Percentiles rank a stretch among this genome's conserved stretches.
phyloP scores from a whole-genome alignment of 1,284 basidiomycete species.

The Cystobasidium pallidum region DNA sequence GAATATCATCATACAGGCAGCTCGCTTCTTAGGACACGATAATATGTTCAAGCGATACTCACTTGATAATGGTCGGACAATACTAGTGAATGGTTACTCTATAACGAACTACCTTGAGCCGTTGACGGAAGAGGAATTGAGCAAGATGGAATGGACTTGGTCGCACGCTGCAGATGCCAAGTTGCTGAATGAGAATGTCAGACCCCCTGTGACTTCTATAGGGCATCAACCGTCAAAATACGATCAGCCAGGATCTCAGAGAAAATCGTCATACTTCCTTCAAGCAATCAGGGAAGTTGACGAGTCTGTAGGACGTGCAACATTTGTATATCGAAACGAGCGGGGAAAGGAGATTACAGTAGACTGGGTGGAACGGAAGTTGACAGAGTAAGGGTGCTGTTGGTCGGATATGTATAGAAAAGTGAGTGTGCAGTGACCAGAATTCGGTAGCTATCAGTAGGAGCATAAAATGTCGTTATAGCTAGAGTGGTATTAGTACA shows the following conservation, averaged over 20 bases:
- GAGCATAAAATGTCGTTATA: no score
- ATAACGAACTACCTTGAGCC: slow-evolving; percentile 20
- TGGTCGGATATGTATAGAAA: no score
- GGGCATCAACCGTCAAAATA: neutral
- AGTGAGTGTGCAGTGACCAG: neutral
- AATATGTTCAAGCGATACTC: slow-evolving; percentile 32
- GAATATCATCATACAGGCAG: slow-evolving; percentile 2
- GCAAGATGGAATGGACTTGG: slow-evolving; percentile 19
- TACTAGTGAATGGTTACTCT: slow-evolving; percentile 29
- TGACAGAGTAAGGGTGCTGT: no score
- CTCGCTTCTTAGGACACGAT: slow-evolving; percentile 19
- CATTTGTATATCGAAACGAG: slow-evolving; percentile 34
- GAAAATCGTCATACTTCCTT: slow-evolving; percentile 21
- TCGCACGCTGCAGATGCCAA: neutral
- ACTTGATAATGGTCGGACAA: slow-evolving; percentile 7
- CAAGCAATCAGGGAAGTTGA: neutral
- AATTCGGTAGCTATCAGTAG: no score
- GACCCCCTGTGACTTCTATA: slow-evolving; percentile 11
- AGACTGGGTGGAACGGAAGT: slow-evolving; percentile 11
- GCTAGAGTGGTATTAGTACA: no score
- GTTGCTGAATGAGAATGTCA: slow-evolving; percentile 1
- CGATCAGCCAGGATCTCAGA: slow-evolving; percentile 4
- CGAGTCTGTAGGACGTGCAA: neutral
- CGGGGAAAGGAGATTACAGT: slow-evolving; percentile 14
- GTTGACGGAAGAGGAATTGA: slow-evolving; percentile 5